These are phyloP conservation scores for Penicillium sp. DNA, from an alignment of 2,329 filamentous ascomycete genomes.

Conservation along the genomic window DNA sequence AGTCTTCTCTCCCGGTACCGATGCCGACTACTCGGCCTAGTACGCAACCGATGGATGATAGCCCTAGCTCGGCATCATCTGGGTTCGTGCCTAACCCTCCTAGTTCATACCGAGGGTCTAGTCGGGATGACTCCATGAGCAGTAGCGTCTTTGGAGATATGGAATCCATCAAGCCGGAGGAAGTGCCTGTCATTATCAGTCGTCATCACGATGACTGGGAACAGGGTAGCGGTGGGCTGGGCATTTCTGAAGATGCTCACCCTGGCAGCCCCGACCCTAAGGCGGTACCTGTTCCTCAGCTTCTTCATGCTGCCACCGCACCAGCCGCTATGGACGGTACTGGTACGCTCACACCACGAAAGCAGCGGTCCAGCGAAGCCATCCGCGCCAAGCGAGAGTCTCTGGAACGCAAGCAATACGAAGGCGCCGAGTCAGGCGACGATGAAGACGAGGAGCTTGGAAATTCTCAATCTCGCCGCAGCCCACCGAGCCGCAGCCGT, in stretches of 20 bases:
- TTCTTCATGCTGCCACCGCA: constrained; percentile 67
- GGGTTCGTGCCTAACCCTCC: constrained; percentile 70
- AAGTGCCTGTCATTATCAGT: constrained; percentile 74
- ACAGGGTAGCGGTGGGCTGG: constrained; percentile 67
- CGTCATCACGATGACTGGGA: constrained; percentile 80
- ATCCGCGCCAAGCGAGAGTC: constrained; percentile 75
- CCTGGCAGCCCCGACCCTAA: constrained; percentile 28
- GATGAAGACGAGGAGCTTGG: constrained; percentile 94
- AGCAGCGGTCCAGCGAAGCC: constrained; percentile 72
- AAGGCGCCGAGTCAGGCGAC: constrained; percentile 85
- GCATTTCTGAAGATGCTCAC: constrained; percentile 68
- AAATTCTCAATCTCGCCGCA: constrained; percentile 56
- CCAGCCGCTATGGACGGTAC: constrained; percentile 63
- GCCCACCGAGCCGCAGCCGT: constrained; percentile 54
- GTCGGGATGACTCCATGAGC: constrained; percentile 84
- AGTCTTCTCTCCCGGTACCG: constrained; percentile 61
- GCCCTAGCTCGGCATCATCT: constrained; percentile 79
- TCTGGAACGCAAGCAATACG: constrained; percentile 71
- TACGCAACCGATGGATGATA: constrained; percentile 71
- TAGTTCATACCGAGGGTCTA: constrained; percentile 77
- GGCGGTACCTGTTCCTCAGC: constrained; percentile 53
- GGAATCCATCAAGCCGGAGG: constrained; percentile 77
- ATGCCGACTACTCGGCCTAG: constrained; percentile 68
- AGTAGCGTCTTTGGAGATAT: constrained; percentile 83
- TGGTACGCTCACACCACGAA: constrained; percentile 56